These are phyloP conservation scores for Saccharum hybrid DNA, from an alignment of 202 grass and related monocot species.

Conservation along the genomic window DNA sequence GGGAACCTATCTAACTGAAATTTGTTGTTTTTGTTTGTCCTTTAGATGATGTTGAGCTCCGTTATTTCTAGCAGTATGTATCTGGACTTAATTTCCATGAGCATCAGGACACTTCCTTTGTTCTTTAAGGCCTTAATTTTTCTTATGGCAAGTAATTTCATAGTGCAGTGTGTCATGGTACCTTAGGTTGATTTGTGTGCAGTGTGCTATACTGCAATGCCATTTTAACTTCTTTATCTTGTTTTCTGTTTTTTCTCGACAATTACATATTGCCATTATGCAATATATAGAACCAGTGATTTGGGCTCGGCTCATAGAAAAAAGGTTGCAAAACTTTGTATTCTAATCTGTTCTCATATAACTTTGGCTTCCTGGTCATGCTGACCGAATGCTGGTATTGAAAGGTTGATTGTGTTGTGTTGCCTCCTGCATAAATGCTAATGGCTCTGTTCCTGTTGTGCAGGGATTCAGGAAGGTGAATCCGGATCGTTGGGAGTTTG, in stretches of 20 bases:
- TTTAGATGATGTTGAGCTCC: slow-evolving; percentile 23
- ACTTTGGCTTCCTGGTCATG: not conserved
- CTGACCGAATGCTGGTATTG: not conserved
- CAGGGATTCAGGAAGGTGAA: slow-evolving; percentile 69
- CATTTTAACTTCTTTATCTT: not conserved
- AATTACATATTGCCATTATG: not conserved
- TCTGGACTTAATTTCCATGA: slow-evolving; percentile 7
- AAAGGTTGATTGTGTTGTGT: not conserved
- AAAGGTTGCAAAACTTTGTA: not conserved
- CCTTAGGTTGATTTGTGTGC: not conserved
- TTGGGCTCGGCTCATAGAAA: not conserved
- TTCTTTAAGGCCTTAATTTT: not conserved
- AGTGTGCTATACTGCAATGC: not conserved
- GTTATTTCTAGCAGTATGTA: not conserved
- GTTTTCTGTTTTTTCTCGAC: not conserved
- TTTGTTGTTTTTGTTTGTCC: slow-evolving; percentile 6
- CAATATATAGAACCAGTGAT: not conserved
- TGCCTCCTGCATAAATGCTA: not conserved
- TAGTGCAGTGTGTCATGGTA: not conserved
- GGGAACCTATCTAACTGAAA: slow-evolving; percentile 19
- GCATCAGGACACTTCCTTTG: not conserved
- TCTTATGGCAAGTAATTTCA: slow-evolving; percentile 9
- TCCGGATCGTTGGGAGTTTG: slow-evolving; percentile 66
- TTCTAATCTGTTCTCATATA: not conserved
- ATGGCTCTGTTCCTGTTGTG: not conserved